These are phyloP conservation scores for Paecilomyces sp. DNA, from an alignment of 2,329 filamentous ascomycete genomes.

Conservation along the genomic window DNA sequence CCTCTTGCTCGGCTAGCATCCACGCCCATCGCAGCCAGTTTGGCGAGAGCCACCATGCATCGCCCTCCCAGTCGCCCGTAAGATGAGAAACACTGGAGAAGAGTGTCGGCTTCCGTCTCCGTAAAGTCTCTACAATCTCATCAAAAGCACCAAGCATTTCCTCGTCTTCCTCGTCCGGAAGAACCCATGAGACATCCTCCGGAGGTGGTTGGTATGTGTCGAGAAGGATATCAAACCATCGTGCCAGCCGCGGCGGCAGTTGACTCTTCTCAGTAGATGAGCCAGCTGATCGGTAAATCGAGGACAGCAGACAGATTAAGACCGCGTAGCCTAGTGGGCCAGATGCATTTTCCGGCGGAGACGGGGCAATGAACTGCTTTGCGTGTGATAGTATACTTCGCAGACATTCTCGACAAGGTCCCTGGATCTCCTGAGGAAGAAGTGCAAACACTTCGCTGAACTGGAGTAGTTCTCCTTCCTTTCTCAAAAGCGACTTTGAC, in stretches of 20 bases:
- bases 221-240: slow-evolving; percentile 30
- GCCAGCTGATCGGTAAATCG: slow-evolving; percentile 12
- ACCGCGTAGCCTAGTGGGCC: slow-evolving; percentile 20
- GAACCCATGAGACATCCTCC: slow-evolving; percentile 21
- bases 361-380: slow-evolving; percentile 11
- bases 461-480: slow-evolving; percentile 29
- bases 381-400: slow-evolving; percentile 12
- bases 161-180: slow-evolving; percentile 22
- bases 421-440: slow-evolving; percentile 20
- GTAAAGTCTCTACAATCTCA: slow-evolving; percentile 14
- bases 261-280: slow-evolving; percentile 6
- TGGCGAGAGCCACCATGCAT: slow-evolving; percentile 28
- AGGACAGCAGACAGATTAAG: slow-evolving; percentile 27
- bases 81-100: slow-evolving; percentile 11
- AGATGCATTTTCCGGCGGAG: slow-evolving; percentile 9
- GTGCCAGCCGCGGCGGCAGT: slow-evolving; percentile 25
- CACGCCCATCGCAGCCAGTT: slow-evolving; percentile 38
- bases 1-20: slow-evolving; percentile 34
- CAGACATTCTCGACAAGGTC: slow-evolving; percentile 16
- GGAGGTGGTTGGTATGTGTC: slow-evolving; percentile 25
- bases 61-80: slow-evolving; percentile 13
- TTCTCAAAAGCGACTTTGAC: slow-evolving; percentile 23
- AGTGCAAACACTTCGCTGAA: slow-evolving; percentile 21
- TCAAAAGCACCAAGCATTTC: slow-evolving; percentile 14
- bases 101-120: slow-evolving; percentile 3